Evolutionary conservation across 2,329 filamentous ascomycete genomes (phyloP).

Genomic region (Purpureocillium takamizusanense): DNA sequence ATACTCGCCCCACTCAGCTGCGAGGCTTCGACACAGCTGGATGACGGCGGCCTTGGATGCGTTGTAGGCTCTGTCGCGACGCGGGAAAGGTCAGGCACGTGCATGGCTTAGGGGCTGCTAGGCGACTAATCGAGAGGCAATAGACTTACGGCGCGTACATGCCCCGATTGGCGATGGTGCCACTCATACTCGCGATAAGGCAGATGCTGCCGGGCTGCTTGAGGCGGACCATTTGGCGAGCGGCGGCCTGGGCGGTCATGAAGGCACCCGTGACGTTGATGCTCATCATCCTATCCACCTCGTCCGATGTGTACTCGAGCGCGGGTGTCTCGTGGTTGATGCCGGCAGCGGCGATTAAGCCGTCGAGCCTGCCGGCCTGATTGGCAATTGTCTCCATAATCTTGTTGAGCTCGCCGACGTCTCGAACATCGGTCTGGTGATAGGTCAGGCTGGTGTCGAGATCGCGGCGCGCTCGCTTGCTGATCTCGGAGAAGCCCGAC

Average conservation of each 20-base stretch:
- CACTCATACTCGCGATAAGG: constrained; percentile 64
- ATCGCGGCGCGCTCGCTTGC: constrained; percentile 51
- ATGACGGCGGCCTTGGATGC: constrained; percentile 67
- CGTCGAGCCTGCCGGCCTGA: constrained; percentile 65
- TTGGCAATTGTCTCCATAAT: constrained; percentile 61
- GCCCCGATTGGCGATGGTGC: constrained; percentile 54
- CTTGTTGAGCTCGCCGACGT: constrained; percentile 57
- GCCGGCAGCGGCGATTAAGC: constrained; percentile 60
- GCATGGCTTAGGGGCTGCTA: no score
- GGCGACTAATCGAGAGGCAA: no score
- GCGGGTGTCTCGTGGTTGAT: constrained; percentile 80
- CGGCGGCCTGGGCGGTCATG: constrained; percentile 83
- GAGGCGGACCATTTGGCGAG: constrained; percentile 59
- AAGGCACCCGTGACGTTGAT: constrained; percentile 82
- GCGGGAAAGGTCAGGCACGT: background rate
- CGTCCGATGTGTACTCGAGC: constrained; percentile 68
- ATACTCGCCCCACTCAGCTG: constrained; percentile 62
- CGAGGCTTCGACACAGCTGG: constrained; percentile 62
- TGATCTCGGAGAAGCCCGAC: constrained; percentile 56
- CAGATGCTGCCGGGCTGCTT: constrained; percentile 52
- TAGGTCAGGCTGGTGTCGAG: constrained; percentile 64
- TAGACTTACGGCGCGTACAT: constrained; percentile 47
- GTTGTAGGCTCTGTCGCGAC: constrained; percentile 57
- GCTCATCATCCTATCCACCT: constrained; percentile 69
- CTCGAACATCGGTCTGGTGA: constrained; percentile 70